phyloP scores from a whole-genome alignment of 2,329 filamentous ascomycete species.

The Calonectria fujianensis region DNA sequence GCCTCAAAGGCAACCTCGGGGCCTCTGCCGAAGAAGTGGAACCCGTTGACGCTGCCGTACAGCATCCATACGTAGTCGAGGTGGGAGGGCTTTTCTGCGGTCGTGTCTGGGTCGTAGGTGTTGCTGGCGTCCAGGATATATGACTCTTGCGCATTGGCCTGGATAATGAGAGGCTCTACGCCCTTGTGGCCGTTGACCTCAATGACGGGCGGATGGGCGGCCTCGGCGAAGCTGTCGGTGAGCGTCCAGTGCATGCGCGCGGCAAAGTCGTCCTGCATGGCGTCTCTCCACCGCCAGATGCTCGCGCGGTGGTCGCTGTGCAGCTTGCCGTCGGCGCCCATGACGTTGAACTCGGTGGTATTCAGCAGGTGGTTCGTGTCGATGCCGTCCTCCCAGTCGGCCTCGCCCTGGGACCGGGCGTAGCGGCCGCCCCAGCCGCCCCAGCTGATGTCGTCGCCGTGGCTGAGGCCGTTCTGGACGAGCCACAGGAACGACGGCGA shows the following conservation, averaged over 20 bases:
- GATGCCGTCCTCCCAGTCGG: slow-evolving; percentile 50
- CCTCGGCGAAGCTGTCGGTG: slow-evolving; percentile 9
- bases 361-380: slow-evolving; percentile 38
- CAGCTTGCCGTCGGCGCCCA: slow-evolving; percentile 40
- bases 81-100: background rate
- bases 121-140: slow-evolving; percentile 21
- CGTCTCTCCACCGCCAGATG: slow-evolving; percentile 64
- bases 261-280: slow-evolving; percentile 64
- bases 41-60: slow-evolving; percentile 16
- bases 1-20: slow-evolving; percentile 9
- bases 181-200: slow-evolving; percentile 26
- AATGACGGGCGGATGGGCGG: slow-evolving; percentile 8
- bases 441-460: slow-evolving; percentile 65
- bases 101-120: slow-evolving; percentile 18
- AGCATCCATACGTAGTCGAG: slow-evolving; percentile 26
- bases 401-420: slow-evolving; percentile 52
- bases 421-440: slow-evolving; percentile 71
- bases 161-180: slow-evolving; percentile 9
- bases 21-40: slow-evolving; percentile 14
- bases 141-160: slow-evolving; percentile 1
- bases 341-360: slow-evolving; percentile 35
- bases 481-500: slow-evolving; percentile 68
- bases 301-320: slow-evolving; percentile 53
- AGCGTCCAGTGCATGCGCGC: slow-evolving; percentile 63
- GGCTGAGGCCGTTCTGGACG: slow-evolving; percentile 58